phyloP scores from a whole-genome alignment of 352 stramenopile genomes.

The Chrysophaeum taylorii region DNA sequence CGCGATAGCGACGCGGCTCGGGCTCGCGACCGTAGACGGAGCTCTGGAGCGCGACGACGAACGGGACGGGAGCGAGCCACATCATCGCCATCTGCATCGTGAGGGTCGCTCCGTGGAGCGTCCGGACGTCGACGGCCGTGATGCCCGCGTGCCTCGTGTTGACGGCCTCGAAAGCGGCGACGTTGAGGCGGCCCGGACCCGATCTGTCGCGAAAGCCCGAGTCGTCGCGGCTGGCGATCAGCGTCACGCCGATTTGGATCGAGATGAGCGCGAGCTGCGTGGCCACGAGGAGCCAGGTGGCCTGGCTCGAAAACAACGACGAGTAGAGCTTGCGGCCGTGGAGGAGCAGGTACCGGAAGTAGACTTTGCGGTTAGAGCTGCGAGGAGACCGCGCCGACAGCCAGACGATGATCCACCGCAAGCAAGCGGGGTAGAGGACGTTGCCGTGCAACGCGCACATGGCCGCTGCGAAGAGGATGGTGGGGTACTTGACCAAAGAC shows the following conservation, averaged over 20 bases:
- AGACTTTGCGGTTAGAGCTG: neutral
- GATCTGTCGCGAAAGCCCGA: neutral
- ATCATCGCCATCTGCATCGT: neutral
- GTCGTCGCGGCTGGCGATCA: neutral
- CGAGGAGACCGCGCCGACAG: neutral
- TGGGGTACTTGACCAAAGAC: neutral
- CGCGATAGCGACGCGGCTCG: too few relatives aligned
- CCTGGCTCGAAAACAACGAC: neutral
- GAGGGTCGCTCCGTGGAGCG: neutral
- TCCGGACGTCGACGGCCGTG: neutral
- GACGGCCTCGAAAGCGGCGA: slow-evolving; percentile 7
- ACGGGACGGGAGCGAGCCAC: slow-evolving; percentile 12
- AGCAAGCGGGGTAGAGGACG: neutral
- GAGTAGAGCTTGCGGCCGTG: neutral
- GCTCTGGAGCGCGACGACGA: neutral
- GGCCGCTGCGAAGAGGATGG: neutral
- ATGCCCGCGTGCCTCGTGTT: slow-evolving; percentile 4
- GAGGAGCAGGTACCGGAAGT: slow-evolving; percentile 7
- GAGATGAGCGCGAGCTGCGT: slow-evolving; percentile 6
- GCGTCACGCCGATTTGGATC: neutral
- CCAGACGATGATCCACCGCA: slow-evolving; percentile 5
- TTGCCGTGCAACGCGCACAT: neutral
- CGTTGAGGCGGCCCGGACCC: neutral
- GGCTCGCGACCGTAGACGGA: too few relatives aligned
- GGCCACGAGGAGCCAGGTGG: slow-evolving; percentile 3